Conservation (phyloP, 2,329 filamentous ascomycete genomes). For the Truncatella angustata region DNA sequence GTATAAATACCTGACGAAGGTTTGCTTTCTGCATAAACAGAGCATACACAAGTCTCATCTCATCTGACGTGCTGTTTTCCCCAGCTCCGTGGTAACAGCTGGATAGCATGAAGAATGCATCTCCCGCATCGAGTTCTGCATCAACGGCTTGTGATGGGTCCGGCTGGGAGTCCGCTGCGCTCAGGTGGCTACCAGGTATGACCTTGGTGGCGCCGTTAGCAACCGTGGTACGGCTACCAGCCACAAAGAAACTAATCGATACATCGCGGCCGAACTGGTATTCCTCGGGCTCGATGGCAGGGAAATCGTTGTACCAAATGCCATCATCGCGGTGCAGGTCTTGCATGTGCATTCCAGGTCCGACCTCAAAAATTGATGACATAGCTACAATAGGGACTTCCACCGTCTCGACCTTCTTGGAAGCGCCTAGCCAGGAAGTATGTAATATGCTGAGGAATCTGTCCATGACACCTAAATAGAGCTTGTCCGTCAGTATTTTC, state of each 20-base stretch:
- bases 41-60: constrained; percentile 22
- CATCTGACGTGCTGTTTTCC: constrained; percentile 22
- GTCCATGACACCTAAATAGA: constrained; percentile 7
- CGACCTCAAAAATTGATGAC: constrained; percentile 20
- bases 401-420: not conserved
- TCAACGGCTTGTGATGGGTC: constrained; percentile 14
- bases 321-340: constrained; percentile 25
- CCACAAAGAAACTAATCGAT: constrained; percentile 32
- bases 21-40: constrained; percentile 15
- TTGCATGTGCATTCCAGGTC: constrained; percentile 18
- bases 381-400: constrained; percentile 9
- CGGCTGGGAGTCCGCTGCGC: constrained; percentile 23
- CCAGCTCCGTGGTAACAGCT: constrained; percentile 23
- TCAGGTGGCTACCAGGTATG: constrained; percentile 35
- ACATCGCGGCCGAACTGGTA: constrained; percentile 19
- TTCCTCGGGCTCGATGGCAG: not conserved
- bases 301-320: constrained; percentile 20
- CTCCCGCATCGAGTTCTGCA: constrained; percentile 20
- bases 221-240: constrained; percentile 26
- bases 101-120: constrained; percentile 21
- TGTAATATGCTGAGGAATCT: constrained; percentile 3
- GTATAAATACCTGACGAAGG: not conserved
- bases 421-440: constrained; percentile 6
- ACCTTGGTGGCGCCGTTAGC: constrained; percentile 35
- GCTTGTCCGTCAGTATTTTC: constrained; percentile 8